Percentiles rank a stretch among this genome's conserved stretches.
Conservation (phyloP, 2,329 filamentous ascomycete genomes). For the Pseudogymnoascus sp. region DNA sequence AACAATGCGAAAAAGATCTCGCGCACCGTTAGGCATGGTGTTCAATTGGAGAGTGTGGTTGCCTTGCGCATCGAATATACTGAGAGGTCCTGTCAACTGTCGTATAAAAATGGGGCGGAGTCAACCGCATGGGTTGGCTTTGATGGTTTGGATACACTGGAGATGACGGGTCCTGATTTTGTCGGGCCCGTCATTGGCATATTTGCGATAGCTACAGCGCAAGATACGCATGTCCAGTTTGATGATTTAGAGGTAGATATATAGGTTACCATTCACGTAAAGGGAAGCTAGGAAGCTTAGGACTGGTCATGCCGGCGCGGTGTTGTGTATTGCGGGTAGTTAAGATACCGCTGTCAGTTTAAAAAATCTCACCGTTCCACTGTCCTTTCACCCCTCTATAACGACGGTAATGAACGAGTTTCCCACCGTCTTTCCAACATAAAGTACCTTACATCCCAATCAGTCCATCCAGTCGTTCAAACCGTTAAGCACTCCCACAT, state of each 20-base stretch:
- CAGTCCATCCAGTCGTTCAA: no score
- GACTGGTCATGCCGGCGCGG: no score
- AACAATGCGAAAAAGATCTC: constrained; percentile 17
- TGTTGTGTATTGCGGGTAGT: no score
- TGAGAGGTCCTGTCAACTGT: not conserved
- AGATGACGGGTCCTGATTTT: constrained; percentile 29
- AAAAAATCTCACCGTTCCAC: no score
- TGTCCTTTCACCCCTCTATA: no score
- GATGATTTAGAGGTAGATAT: constrained; percentile 12
- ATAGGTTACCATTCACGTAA: no score
- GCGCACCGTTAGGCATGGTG: not conserved
- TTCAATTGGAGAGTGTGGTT: not conserved
- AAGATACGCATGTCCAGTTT: not conserved
- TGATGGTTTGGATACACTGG: constrained; percentile 22
- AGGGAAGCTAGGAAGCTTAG: no score
- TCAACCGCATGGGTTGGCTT: constrained; percentile 15
- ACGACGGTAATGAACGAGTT: no score
- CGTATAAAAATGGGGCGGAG: constrained; percentile 9
- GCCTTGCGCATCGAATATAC: constrained; percentile 11
- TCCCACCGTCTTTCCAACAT: no score
- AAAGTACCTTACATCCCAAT: no score
- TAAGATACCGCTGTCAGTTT: no score
- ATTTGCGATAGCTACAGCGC: constrained; percentile 18
- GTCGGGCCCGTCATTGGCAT: constrained; percentile 29
- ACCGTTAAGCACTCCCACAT: no score